Evolutionary conservation across 1,139 yeast species (phyloP), one percentile per base, ranked within the genome.

Genomic region (Pichia sp.): DNA sequence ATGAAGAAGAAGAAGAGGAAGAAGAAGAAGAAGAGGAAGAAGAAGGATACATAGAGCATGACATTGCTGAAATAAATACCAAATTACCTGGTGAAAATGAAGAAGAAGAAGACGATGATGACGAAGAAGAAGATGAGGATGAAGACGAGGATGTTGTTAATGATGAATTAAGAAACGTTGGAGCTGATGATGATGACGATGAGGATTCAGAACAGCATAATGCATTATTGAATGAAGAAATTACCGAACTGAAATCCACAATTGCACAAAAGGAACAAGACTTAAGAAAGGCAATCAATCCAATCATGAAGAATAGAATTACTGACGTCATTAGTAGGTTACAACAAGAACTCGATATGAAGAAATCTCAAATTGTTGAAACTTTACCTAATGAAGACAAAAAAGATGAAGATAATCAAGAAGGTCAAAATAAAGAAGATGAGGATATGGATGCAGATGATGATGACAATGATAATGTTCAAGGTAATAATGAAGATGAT

Each of bases 251-350:
- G 54, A 90, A 86, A 60, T 70, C 78, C 39, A 90, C 92, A 0
- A 85, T 94, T 48, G 80, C 77, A 46, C 82, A 82, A 58, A 92
- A 90, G 60, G 80, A 79, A 61, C 75, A 75, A 46, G 92, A 87
- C 57, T 77, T 88, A 44, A 79, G 76, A 18, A 82, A 83, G 50
- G 90, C 95, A 2, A 80, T 90, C 18, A 89, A 89, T 63, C 90
- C 90, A 59, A 84, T 92, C 70, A 76, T 92, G 79, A 82, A 84
- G 63, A 86, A 85, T 68, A 83, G 97, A 68, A 85, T 89, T 63
- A 77, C 84, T 59, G 94, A 85, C 56, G 88, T 87, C 48, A 85
- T 88, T 51, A 77, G 76, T 51, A 83, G 90, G 50, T 74, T 94
- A 59, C 84, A 82, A 65, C 82, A 83, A 45, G 96, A 94, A 55